Base-by-base conservation (phyloP, 1,284 basidiomycete species). In the Sanghuangporus weigelae region DNA sequence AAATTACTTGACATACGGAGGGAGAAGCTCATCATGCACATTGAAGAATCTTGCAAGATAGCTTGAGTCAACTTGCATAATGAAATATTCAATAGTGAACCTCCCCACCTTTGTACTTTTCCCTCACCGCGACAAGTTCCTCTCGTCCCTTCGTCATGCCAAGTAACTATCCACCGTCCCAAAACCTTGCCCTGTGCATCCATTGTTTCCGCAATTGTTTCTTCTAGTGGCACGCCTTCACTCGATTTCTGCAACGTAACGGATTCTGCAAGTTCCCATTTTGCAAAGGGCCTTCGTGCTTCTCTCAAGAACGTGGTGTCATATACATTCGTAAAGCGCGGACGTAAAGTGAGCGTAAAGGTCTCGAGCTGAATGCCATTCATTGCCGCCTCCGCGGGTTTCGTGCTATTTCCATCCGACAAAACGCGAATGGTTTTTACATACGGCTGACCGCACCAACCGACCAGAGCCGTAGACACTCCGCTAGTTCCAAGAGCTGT, bases 101-200 rank as follows among this genome's bases (percentile, higher is more conserved):
- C 23, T 31, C 54, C 83, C 68, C 70, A 92, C 92, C 85, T 79
- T 59, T 83, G 77, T 11, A 91, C 77, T 51, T 77, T 77, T 7
- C 91, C 90, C 31, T 81, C 77, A 64, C 80, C 78, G 26, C 78
- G 77, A 69, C 90, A 90, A 6, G 73, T 77, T 19, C 89, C 87
- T 62, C 79, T 55, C 26, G 69, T 76, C 2, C 87, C 87, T 51
- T 81, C 76, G 65, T 84, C 81, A 23, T 77, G 82, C 88, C 90
- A 95, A 56, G 77, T 80, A 0, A 93, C 92, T 31, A 90, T 77
- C 91, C 91, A 95, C 57, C 86, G 77, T 14, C 93, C 93, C 12
- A 92, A 50, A 14, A 90, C 75, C 11, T 80, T 78, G 0, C 88
- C 90, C n/a, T 81, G 75, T 58, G 79, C 75, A 69, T 90, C 83